These are phyloP conservation scores for Aphanomyces cochlioides DNA, from an alignment of 352 stramenopile genomes.

Conservation along the genomic window DNA sequence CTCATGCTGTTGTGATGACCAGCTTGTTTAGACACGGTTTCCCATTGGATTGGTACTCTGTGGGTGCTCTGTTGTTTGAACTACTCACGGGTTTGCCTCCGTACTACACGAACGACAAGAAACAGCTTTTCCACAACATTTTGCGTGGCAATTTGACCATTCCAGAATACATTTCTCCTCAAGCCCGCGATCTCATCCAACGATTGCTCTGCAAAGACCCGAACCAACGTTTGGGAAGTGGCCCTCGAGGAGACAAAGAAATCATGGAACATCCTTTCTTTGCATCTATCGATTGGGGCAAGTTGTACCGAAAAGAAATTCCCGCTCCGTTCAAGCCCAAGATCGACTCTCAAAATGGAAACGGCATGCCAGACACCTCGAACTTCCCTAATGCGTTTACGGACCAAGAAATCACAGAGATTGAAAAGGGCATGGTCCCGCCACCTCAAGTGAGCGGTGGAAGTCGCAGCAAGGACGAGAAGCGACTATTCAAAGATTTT, in stretches of 20 bases:
- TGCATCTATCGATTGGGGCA: slow-evolving; percentile 75
- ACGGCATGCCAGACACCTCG: slow-evolving; percentile 74
- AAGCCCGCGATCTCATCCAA: slow-evolving; percentile 75
- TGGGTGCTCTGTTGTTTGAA: slow-evolving; percentile 75
- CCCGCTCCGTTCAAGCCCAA: slow-evolving; percentile 81
- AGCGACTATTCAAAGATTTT: slow-evolving; percentile 80
- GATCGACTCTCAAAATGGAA: slow-evolving; percentile 45
- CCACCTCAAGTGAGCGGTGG: slow-evolving; percentile 48
- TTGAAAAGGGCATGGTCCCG: slow-evolving; percentile 67
- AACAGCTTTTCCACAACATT: slow-evolving; percentile 89
- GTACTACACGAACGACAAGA: slow-evolving; percentile 87
- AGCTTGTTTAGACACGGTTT: slow-evolving; percentile 51
- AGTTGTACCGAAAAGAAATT: slow-evolving; percentile 73
- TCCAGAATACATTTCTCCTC: slow-evolving; percentile 67
- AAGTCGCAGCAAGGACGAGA: slow-evolving; percentile 63
- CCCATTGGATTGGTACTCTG: slow-evolving; percentile 81
- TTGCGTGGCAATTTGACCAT: slow-evolving; percentile 76
- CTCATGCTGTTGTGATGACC: neutral
- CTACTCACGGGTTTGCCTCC: slow-evolving; percentile 76
- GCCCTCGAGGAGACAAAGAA: slow-evolving; percentile 66
- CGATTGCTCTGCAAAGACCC: slow-evolving; percentile 73
- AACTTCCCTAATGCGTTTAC: slow-evolving; percentile 86
- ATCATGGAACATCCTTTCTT: slow-evolving; percentile 88
- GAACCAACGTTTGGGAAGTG: slow-evolving; percentile 73
- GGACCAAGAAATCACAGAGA: slow-evolving; percentile 83